Base-by-base conservation (phyloP, 495 filamentous ascomycete genomes). In the Penicillium antarcticum region DNA sequence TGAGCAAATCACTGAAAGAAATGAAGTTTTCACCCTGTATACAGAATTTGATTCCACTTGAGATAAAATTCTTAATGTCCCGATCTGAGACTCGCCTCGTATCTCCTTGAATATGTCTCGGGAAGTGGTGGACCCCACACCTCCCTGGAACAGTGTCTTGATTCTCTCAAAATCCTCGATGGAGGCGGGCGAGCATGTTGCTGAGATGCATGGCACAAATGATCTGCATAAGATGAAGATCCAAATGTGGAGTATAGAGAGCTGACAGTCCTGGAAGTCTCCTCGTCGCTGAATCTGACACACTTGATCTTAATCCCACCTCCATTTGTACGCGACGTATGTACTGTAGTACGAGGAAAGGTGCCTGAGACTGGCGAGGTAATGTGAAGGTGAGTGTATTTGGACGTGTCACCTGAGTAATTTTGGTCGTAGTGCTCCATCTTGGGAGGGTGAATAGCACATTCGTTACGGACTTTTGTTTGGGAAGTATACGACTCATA, bases 111-210 rank as follows among this genome's bases (percentile, higher is more conserved):
- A 16, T 23, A 8, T 42, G 5, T n/a, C 39, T 42, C 19, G 8
- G 45, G 45, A 6, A 29, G 23, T 1, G 45, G 45, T 12, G 45
- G 45, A 16, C 45, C 45, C 45, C 45, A 47, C 21, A 37, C 45
- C 45, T 19, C 26, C 14, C 34, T 47, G 2, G 6, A 29, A 29
- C 4, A 38, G 5, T 34, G 36, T 19, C 45, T n/a, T 34, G 10
- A 18, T 8, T 18, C 45, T 4, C 45, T 29, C 2, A 1, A 29
- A 7, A 8, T 7, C 9, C 9, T 29, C 7, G 26, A 4, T 29
- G 23, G 11, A 29, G 3, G n/a, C 14, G 34, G 29, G 2, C 43
- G 31, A 10, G n/a, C 6, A 10, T 18, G 16, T 7, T 18, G 0
- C 11, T 12, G 14, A 12, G 29, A 29, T 29, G 8, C 5, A 29